Conservation (phyloP, 2,329 filamentous ascomycete genomes). For the Scorias spongiosa region DNA sequence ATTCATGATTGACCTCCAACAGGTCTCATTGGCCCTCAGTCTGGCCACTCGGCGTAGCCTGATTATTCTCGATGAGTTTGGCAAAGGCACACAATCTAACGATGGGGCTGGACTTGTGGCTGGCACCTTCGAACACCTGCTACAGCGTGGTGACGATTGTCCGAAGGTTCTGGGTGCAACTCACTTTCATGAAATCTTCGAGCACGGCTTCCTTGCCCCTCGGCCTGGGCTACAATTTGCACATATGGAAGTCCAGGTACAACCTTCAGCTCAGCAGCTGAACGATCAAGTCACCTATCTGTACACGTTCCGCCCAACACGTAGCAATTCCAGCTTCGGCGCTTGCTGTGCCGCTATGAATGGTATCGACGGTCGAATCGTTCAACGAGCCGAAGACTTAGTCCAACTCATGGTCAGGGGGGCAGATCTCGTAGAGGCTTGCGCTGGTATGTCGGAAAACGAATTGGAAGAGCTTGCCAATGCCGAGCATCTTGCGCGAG, state of each 20-base stretch:
- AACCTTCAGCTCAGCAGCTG: conserved; percentile 33
- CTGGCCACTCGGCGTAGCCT: conserved; percentile 63
- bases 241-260: conserved; percentile 56
- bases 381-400: conserved; percentile 62
- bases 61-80: conserved; percentile 86
- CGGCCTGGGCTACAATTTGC: conserved; percentile 41
- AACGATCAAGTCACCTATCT: conserved; percentile 39
- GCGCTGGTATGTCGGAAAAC: conserved; percentile 46
- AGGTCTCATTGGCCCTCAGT: conserved; percentile 62
- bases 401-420: conserved; percentile 52
- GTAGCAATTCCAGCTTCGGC: conserved; percentile 70
- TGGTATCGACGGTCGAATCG: conserved; percentile 56
- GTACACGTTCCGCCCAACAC: conserved; percentile 35
- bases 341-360: conserved; percentile 74
- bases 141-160: conserved; percentile 31
- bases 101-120: conserved; percentile 51
- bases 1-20: conserved; percentile 74
- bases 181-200: conserved; percentile 61
- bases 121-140: conserved; percentile 43
- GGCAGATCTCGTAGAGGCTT: conserved; percentile 61
- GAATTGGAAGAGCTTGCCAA: conserved; percentile 53
- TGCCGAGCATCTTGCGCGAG: conserved; percentile 34
- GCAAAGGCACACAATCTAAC: conserved; percentile 49
- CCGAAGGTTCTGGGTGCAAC: conserved; percentile 49
- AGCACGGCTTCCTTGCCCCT: conserved; percentile 41